These are phyloP conservation scores for Scytalidium lignicola DNA, from an alignment of 2,329 filamentous ascomycete species.

Conservation along the genomic window DNA sequence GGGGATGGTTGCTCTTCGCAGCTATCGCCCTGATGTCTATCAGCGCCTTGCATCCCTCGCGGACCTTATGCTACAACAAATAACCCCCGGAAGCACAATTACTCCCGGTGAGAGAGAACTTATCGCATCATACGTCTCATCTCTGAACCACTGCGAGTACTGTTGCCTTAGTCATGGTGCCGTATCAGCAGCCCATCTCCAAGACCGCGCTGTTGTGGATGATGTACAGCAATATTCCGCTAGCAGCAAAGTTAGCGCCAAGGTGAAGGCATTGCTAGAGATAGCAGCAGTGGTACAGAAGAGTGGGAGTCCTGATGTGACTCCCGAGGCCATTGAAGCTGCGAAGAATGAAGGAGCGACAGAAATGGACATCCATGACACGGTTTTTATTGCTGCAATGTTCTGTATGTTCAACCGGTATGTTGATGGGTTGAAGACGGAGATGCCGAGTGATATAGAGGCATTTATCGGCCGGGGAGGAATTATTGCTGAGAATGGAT, in stretches of 20 bases:
- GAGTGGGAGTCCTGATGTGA: constrained; percentile 2
- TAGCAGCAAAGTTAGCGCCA: constrained; percentile 1
- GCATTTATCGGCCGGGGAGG: not conserved
- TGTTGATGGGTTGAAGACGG: constrained; percentile 2
- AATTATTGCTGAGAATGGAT: constrained; percentile 1
- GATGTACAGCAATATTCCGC: not conserved
- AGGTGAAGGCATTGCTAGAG: constrained; percentile 1
- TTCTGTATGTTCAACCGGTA: constrained; percentile 6
- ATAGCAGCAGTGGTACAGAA: not conserved
- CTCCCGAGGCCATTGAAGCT: not conserved
- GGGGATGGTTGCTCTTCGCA: not conserved
- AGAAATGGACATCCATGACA: constrained; percentile 4
- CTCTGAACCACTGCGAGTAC: constrained; percentile 2
- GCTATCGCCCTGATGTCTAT: not conserved
- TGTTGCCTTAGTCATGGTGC: constrained; percentile 1
- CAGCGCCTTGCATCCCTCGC: not conserved
- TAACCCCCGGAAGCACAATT: not conserved
- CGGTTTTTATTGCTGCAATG: constrained; percentile 3
- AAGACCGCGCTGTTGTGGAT: not conserved
- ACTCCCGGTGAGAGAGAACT: constrained; percentile 2
- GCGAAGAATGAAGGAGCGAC: constrained; percentile 2
- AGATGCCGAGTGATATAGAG: constrained; percentile 2
- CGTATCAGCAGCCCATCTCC: constrained; percentile 2
- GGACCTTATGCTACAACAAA: not conserved
- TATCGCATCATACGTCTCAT: constrained; percentile 2